Evolutionary conservation across 2,329 filamentous ascomycete genomes (phyloP).

Genomic region (Aureobasidium pullulans): DNA sequence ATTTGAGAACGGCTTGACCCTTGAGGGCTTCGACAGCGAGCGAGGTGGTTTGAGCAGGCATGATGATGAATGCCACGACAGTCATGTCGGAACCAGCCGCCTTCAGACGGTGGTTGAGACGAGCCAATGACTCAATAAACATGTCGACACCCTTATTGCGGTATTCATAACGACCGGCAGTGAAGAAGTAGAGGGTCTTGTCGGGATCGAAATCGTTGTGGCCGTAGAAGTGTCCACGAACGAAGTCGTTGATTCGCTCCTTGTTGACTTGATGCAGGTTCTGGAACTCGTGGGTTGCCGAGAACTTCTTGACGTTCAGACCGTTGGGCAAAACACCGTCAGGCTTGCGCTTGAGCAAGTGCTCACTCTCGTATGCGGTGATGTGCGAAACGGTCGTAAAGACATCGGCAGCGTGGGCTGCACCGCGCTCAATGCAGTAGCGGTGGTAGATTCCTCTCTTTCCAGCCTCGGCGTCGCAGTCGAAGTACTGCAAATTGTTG

Average conservation of each 20-base stretch:
- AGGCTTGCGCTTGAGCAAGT: conserved; percentile 87
- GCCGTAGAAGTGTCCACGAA: conserved; percentile 95
- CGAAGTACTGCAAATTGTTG: conserved; percentile 96
- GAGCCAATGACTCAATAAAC: conserved; percentile 95
- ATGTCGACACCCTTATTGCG: conserved; percentile 98
- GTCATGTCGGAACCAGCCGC: conserved; percentile 77
- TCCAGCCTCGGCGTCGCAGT: conserved; percentile 91
- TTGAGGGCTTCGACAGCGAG: conserved; percentile 93
- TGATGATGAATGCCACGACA: conserved; percentile 95
- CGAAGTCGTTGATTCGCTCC: conserved; percentile 97
- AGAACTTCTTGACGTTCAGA: conserved; percentile 97
- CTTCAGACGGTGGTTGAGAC: conserved; percentile 91
- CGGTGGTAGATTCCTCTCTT: conserved; percentile 98
- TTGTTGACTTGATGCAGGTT: conserved; percentile 95
- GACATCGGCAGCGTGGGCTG: conserved; percentile 86
- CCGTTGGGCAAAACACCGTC: conserved; percentile 95
- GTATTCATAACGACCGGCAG: conserved; percentile 93
- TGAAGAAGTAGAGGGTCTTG: conserved; percentile 97
- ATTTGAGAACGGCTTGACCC: conserved; percentile 96
- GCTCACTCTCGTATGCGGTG: conserved; percentile 95
- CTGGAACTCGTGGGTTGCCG: conserved; percentile 97
- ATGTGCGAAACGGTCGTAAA: conserved; percentile 99
- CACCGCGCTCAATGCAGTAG: conserved; percentile 94
- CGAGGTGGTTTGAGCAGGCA: conserved; percentile 94
- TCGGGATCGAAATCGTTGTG: conserved; percentile 96